Conservation (phyloP, 2,329 filamentous ascomycete genomes). For the Epichloe gansuensis region DNA sequence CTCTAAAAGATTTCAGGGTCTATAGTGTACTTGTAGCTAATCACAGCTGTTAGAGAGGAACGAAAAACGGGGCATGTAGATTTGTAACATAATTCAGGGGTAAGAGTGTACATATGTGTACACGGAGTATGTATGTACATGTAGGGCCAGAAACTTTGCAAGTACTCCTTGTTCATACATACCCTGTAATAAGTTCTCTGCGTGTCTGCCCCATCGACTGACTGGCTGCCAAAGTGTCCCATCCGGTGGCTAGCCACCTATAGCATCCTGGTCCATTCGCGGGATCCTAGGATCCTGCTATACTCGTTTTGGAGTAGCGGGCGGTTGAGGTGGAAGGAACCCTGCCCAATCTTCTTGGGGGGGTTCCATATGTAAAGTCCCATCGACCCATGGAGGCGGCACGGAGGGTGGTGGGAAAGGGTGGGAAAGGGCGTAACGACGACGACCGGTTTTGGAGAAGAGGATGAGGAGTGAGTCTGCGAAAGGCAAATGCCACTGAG, state of each 20-base stretch:
- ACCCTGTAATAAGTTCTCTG: background rate
- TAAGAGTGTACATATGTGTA: too few relatives aligned
- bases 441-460: background rate
- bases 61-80: too few relatives aligned
- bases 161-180: slow-evolving; percentile 1
- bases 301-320: slow-evolving; percentile 4
- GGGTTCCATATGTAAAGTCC: background rate
- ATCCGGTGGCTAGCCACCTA: background rate
- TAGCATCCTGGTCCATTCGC: background rate
- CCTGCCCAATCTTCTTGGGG: slow-evolving; percentile 1
- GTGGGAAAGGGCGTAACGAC: background rate
- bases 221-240: background rate
- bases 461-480: background rate
- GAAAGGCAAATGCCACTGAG: background rate
- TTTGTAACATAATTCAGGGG: too few relatives aligned
- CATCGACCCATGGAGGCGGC: background rate
- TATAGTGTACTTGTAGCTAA: too few relatives aligned
- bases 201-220: background rate
- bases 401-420: background rate
- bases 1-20: too few relatives aligned
- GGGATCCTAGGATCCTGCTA: slow-evolving; percentile 3
- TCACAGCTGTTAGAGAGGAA: too few relatives aligned
- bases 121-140: too few relatives aligned
- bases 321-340: slow-evolving; percentile 7
- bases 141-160: background rate